Conservation (phyloP, 176 grass and related monocot species). For the Oryza rufipogon region DNA sequence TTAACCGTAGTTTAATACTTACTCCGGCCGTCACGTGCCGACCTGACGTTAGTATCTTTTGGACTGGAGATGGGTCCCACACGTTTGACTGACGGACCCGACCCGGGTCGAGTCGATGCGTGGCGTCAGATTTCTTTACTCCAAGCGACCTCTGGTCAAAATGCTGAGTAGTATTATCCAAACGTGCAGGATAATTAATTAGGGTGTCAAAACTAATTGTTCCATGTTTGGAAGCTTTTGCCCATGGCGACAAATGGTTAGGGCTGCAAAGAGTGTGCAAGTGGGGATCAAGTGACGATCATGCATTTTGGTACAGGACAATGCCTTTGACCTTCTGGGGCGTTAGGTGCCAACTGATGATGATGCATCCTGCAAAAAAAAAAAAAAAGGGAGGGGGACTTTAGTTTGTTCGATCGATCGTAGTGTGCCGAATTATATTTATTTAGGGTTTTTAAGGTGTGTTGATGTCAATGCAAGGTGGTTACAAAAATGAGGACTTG, state of each 20-base stretch:
- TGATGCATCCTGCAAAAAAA: conserved; percentile 17
- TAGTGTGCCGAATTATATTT: neutral
- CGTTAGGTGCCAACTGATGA: conserved; percentile 36
- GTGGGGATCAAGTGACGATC: neutral
- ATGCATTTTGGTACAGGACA: conserved; percentile 14
- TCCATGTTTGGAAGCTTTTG: conserved; percentile 12
- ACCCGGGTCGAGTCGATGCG: conserved; percentile 10
- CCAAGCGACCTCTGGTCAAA: conserved; percentile 39
- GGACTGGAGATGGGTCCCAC: conserved; percentile 15
- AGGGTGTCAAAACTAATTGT: conserved; percentile 31
- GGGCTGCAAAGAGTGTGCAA: conserved; percentile 13
- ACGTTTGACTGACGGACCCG: conserved; percentile 38
- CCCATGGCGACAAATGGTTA: conserved; percentile 40
- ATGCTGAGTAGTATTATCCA: conserved; percentile 33
- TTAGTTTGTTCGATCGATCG: conserved; percentile 17
- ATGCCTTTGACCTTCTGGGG: conserved; percentile 34
- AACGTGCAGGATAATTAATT: neutral
- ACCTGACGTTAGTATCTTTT: conserved; percentile 40
- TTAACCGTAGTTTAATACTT: conserved; percentile 40
- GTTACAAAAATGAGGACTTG: conserved; percentile 27
- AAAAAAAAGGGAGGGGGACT: neutral
- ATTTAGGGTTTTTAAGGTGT: neutral
- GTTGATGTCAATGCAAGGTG: conserved; percentile 26
- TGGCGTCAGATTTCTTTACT: conserved; percentile 7
- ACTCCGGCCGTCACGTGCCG: conserved; percentile 26